Percentiles rank a stretch among this genome's conserved stretches.
phyloP scores from a whole-genome alignment of 768 basidiomycete species.

The Tricholoma sp. region DNA sequence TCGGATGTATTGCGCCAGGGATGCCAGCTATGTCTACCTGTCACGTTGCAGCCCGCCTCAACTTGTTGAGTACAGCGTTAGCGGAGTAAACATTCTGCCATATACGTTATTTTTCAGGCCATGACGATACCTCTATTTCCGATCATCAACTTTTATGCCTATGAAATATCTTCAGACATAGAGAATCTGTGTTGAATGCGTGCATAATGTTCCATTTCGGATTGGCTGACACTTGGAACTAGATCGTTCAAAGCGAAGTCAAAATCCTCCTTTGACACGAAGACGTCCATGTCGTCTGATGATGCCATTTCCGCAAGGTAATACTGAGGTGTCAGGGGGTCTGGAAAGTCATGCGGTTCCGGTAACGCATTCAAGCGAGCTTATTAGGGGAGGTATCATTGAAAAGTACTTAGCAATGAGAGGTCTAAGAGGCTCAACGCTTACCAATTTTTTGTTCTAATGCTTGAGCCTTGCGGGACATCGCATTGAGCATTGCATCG shows the following conservation, averaged over 20 bases:
- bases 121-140: too few species aligned
- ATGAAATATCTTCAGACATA: background rate
- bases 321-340: slow-evolving; percentile 82
- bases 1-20: background rate
- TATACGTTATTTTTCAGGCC: too few species aligned
- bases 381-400: slow-evolving; percentile 9
- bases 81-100: too few species aligned
- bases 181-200: slow-evolving; percentile 69
- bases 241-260: slow-evolving; percentile 62
- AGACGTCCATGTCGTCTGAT: slow-evolving; percentile 62
- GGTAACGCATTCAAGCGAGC: slow-evolving; percentile 44
- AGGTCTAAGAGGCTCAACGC: slow-evolving; percentile 11
- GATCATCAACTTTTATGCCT: background rate
- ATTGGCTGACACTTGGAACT: slow-evolving; percentile 76
- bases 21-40: background rate
- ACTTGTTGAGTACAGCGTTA: background rate
- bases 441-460: slow-evolving; percentile 73
- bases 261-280: slow-evolving; percentile 78
- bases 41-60: background rate
- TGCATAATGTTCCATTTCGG: slow-evolving; percentile 83
- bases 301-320: slow-evolving; percentile 81
- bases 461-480: slow-evolving; percentile 79
- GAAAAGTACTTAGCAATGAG: background rate
- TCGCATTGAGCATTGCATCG: slow-evolving; percentile 93
- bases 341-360: slow-evolving; percentile 43